These are phyloP conservation scores for Pythium myriotylum DNA, from an alignment of 352 stramenopile species.

Conservation along the genomic window DNA sequence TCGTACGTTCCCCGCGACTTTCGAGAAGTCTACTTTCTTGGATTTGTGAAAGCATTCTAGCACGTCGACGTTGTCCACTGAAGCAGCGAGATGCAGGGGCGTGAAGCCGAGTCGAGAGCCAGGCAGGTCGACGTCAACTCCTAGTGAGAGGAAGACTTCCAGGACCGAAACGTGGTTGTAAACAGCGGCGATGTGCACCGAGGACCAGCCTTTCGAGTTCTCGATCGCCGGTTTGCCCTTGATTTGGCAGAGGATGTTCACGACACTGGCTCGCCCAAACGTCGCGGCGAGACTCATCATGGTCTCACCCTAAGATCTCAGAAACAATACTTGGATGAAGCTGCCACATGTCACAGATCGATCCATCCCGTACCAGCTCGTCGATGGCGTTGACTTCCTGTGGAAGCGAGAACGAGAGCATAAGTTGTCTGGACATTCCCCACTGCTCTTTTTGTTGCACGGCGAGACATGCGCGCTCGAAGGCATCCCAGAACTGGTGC, in stretches of 20 bases:
- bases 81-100: conserved; percentile 57
- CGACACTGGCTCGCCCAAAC: conserved; percentile 47
- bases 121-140: conserved; percentile 44
- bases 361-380: conserved; percentile 32
- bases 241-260: conserved; percentile 66
- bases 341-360: conserved; percentile 15
- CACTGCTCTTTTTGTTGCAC: conserved; percentile 35
- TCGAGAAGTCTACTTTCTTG: conserved; percentile 49
- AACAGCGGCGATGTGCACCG: conserved; percentile 56
- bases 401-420: conserved; percentile 63
- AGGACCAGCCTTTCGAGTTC: conserved; percentile 73
- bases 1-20: conserved; percentile 46
- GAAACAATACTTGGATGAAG: conserved; percentile 1
- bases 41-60: conserved; percentile 43
- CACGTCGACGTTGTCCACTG: conserved; percentile 56
- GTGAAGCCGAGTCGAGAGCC: conserved; percentile 61
- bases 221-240: conserved; percentile 59
- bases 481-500: conserved; percentile 51
- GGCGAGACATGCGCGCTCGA: conserved; percentile 55
- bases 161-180: conserved; percentile 57
- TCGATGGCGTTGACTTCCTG: conserved; percentile 72
- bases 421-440: conserved; percentile 44
- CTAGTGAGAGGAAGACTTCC: conserved; percentile 44
- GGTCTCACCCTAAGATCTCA: conserved; percentile 53
- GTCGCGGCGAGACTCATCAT: conserved; percentile 69